phyloP scores from a whole-genome alignment of 2,329 filamentous ascomycete species.

The Neonectria faginata region DNA sequence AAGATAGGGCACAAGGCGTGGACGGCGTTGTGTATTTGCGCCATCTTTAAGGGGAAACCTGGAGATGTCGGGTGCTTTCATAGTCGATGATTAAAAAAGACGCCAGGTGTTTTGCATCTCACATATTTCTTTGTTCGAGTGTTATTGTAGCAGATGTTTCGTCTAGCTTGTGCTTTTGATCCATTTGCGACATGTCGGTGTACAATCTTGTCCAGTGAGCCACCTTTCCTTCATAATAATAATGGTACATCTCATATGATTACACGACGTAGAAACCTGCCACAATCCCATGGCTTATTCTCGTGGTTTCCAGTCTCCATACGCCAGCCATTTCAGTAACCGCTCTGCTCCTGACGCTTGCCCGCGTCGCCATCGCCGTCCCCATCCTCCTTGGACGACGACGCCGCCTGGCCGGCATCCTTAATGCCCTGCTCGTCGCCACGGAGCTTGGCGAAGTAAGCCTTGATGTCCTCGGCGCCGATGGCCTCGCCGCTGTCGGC shows the following conservation, averaged over 20 bases:
- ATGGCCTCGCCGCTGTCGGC: conserved; percentile 91
- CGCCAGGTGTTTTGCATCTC: not conserved
- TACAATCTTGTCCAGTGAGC: conserved; percentile 6
- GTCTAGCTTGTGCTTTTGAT: not conserved
- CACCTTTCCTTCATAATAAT: not conserved
- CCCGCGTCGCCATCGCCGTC: conserved; percentile 48
- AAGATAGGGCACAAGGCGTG: conserved; percentile 29
- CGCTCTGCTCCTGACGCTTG: conserved; percentile 63
- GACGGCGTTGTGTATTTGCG: conserved; percentile 24
- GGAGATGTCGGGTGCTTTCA: not conserved
- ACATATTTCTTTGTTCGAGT: not conserved
- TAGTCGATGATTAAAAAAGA: conserved; percentile 2
- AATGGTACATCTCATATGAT: conserved; percentile 11
- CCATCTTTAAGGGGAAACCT: conserved; percentile 8
- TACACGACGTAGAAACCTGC: not conserved
- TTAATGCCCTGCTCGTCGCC: conserved; percentile 84
- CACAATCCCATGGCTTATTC: not conserved
- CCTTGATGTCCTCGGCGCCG: conserved; percentile 94
- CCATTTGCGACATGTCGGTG: not conserved
- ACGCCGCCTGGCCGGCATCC: conserved; percentile 67
- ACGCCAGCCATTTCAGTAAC: conserved; percentile 54
- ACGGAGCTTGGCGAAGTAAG: conserved; percentile 92
- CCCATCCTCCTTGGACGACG: conserved; percentile 47
- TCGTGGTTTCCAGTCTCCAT: not conserved
- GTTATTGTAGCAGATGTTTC: no score